These are phyloP conservation scores for Gillenia trifoliata DNA, from an alignment of 306 rosid genomes.

Conservation along the genomic window DNA sequence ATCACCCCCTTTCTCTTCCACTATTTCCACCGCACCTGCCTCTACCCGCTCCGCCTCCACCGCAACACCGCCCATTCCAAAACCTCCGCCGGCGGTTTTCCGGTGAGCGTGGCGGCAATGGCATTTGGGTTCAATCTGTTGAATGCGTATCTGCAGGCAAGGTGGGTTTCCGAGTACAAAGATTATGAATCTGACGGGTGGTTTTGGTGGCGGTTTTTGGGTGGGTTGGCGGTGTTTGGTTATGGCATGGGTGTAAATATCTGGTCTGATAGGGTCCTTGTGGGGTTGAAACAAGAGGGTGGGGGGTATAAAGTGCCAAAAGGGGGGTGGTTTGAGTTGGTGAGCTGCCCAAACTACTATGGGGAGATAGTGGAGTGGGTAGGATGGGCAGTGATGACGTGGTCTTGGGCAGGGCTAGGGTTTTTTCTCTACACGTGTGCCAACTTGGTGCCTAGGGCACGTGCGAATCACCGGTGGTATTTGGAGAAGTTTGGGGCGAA, in stretches of 20 bases:
- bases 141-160: conserved; percentile 61
- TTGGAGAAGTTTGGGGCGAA: conserved; percentile 77
- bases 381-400: conserved; percentile 79
- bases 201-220: conserved; percentile 46
- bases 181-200: conserved; percentile 23
- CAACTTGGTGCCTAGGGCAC: conserved; percentile 76
- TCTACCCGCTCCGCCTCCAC: conserved; percentile 58
- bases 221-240: conserved; percentile 41
- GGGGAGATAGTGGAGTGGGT: conserved; percentile 86
- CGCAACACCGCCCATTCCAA: not conserved
- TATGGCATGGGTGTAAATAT: conserved; percentile 60
- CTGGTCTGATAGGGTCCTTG: conserved; percentile 57
- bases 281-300: conserved; percentile 51
- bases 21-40: conserved; percentile 60
- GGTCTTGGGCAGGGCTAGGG: conserved; percentile 67
- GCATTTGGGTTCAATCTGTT: conserved; percentile 55
- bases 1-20: conserved; percentile 56
- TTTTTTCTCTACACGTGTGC: conserved; percentile 66
- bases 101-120: conserved; percentile 43
- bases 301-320: conserved; percentile 63
- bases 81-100: conserved; percentile 31
- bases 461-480: conserved; percentile 68
- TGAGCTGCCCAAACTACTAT: conserved; percentile 72
- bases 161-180: conserved; percentile 59
- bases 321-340: conserved; percentile 68